Base-by-base conservation (phyloP, 1,139 yeast genomes). In the Hyphopichia buzzinii region DNA sequence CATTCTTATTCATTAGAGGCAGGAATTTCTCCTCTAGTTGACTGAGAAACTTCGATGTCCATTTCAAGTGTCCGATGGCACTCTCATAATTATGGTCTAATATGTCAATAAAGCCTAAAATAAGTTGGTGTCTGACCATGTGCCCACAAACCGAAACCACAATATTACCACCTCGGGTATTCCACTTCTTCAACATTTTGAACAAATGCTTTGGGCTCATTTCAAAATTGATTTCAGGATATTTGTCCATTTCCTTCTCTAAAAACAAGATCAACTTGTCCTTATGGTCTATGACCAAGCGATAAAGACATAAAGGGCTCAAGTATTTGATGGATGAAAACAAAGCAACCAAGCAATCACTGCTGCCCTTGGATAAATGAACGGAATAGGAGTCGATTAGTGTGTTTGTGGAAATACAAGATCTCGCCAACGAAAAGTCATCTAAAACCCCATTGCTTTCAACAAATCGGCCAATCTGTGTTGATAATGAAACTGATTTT, bases 221-320 rank as follows among this genome's bases (percentile, higher is more conserved):
- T 4, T 29, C 11, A 25, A 43, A 42, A 30, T 53, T 45, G 3
- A 55, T 35, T 22, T 50, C 54, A 10, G 55, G 53, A 22, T 35
- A 38, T 22, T 38, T 30, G 14, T 30, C 26, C 8, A 47, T 25
- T 30, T 52, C 49, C 10, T 15, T 16, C 8, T 44, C 34, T 28
- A 58, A 34, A 24, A 33, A 44, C 3, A 31, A 26, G 5, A 29
- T 12, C 11, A 50, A 17, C 2, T 36, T 14, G 1, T 25, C 28
- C 8, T 41, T 36, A 8, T 42, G 21, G 5, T 38, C 35, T 4
- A 41, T 14, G 0, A 58, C 19, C 3, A 43, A 43, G 4, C 43
- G 38, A 35, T 47, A 62, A 3, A 55, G 38, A 33, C 54, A 52
- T 4, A 43, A 34, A 1, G 67, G 67, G 0, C 52, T 52, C 35